Percentiles rank a stretch among this genome's conserved stretches.
These are phyloP conservation scores for Silene noctiflora DNA, from an alignment of 179 eudicot genomes.

Conservation along the genomic window DNA sequence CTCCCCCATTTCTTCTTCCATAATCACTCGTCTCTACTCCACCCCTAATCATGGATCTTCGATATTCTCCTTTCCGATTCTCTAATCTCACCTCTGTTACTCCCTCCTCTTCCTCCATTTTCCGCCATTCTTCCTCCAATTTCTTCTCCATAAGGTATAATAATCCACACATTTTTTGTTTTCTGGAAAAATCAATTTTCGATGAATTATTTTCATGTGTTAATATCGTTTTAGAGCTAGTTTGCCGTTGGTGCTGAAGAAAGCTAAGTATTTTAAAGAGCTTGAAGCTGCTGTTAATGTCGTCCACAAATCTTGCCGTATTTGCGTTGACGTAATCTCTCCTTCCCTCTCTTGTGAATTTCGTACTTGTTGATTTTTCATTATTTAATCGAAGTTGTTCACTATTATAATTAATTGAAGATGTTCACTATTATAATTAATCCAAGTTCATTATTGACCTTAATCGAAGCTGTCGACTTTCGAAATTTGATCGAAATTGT, in stretches of 20 bases:
- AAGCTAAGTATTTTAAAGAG: slow-evolving; percentile 64
- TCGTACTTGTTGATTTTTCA: background rate
- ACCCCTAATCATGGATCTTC: slow-evolving; percentile 26
- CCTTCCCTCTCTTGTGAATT: slow-evolving; percentile 7
- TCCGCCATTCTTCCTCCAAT: slow-evolving; percentile 25
- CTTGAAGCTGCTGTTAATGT: slow-evolving; percentile 75
- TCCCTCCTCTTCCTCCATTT: slow-evolving; percentile 14
- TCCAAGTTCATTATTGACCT: background rate
- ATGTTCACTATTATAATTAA: background rate
- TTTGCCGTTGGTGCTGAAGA: slow-evolving; percentile 56
- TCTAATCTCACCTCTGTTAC: background rate
- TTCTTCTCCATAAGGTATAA: slow-evolving; percentile 24
- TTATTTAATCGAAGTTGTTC: background rate
- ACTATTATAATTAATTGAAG: background rate
- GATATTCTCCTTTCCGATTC: slow-evolving; percentile 18
- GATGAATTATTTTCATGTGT: slow-evolving; percentile 25
- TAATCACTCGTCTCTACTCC: background rate
- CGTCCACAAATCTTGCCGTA: slow-evolving; percentile 68
- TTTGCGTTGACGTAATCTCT: slow-evolving; percentile 62
- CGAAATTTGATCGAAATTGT: background rate
- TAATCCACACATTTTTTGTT: background rate
- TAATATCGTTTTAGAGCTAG: slow-evolving; percentile 19
- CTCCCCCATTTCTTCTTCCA: background rate
- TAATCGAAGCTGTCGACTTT: background rate
- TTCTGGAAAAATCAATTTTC: background rate